These are phyloP conservation scores for Allodekkera sacchari DNA, from an alignment of 805 yeast species.

Conservation along the genomic window DNA sequence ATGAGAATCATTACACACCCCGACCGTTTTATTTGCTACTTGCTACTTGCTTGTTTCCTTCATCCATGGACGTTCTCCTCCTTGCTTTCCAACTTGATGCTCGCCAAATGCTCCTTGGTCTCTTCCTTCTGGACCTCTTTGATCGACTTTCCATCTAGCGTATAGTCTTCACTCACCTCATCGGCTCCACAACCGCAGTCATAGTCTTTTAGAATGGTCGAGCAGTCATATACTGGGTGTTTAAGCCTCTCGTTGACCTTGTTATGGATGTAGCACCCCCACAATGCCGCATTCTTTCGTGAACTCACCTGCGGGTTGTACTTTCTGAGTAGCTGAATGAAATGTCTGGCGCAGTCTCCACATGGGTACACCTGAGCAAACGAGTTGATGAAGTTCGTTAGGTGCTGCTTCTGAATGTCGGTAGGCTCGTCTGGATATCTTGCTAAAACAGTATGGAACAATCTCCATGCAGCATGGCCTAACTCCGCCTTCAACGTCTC, in stretches of 20 bases:
- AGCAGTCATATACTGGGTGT: conserved; percentile 76
- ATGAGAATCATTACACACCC: too few relatives aligned
- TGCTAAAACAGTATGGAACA: conserved; percentile 86
- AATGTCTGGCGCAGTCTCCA: conserved; percentile 94
- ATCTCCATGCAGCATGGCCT: conserved; percentile 87
- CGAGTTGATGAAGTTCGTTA: conserved; percentile 54
- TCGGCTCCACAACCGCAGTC: conserved; percentile 93
- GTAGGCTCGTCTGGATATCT: conserved; percentile 84
- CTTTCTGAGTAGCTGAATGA: conserved; percentile 55
- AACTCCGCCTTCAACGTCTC: conserved; percentile 60
- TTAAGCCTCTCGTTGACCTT: conserved; percentile 66
- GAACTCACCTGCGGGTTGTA: conserved; percentile 80
- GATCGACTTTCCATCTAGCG: conserved; percentile 15
- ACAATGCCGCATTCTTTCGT: conserved; percentile 75
- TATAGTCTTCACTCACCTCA: conserved; percentile 41
- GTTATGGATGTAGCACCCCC: conserved; percentile 96
- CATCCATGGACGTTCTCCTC: conserved; percentile 26
- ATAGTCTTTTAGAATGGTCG: conserved; percentile 77
- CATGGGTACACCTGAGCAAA: conserved; percentile 95
- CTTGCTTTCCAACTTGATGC: conserved; percentile 37
- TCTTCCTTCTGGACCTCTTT: conserved; percentile 18
- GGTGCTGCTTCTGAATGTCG: conserved; percentile 49
- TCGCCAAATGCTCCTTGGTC: conserved; percentile 31
- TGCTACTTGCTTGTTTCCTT: too few relatives aligned
- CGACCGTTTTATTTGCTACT: too few relatives aligned